Evolutionary conservation across 2,329 filamentous ascomycete genomes (phyloP).

Genomic region (Penicillium sp.): DNA sequence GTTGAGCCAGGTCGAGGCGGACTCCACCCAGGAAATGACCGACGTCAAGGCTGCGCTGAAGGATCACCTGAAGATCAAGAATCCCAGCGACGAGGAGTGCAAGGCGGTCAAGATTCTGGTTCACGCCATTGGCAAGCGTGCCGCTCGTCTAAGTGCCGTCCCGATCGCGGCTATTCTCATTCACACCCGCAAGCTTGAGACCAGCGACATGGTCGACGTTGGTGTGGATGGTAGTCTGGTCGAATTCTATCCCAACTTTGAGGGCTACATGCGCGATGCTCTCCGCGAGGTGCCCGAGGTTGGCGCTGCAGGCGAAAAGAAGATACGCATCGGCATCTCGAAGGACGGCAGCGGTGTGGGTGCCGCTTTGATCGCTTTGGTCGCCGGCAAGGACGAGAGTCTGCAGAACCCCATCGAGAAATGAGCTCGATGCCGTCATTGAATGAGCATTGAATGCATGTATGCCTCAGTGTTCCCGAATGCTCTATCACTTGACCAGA

Average conservation of each 20-base stretch:
- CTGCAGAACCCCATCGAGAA: conserved; percentile 12
- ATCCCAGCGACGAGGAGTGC: conserved; percentile 75
- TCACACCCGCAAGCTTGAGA: conserved; percentile 66
- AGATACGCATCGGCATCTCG: conserved; percentile 88
- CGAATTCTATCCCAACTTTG: conserved; percentile 92
- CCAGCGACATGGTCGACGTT: conserved; percentile 73
- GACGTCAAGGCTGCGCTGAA: conserved; percentile 74
- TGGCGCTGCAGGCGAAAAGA: conserved; percentile 71
- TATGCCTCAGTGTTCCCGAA: background rate
- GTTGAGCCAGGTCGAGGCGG: conserved; percentile 79
- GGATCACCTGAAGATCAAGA: conserved; percentile 68
- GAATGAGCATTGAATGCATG: background rate
- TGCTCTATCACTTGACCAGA: background rate
- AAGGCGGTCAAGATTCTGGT: conserved; percentile 80
- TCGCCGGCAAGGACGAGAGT: conserved; percentile 56
- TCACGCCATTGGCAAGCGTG: conserved; percentile 78
- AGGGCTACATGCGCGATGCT: conserved; percentile 80
- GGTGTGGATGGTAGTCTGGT: conserved; percentile 93
- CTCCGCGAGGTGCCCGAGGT: conserved; percentile 72
- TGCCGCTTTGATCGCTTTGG: conserved; percentile 86
- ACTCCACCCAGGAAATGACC: conserved; percentile 66
- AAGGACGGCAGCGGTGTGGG: conserved; percentile 97
- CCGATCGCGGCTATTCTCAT: conserved; percentile 81
- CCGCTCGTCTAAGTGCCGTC: conserved; percentile 80
- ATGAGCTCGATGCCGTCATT: conserved; percentile 6